Conservation (phyloP, 2,329 filamentous ascomycete species). For the Rhynchosporium agropyri region DNA sequence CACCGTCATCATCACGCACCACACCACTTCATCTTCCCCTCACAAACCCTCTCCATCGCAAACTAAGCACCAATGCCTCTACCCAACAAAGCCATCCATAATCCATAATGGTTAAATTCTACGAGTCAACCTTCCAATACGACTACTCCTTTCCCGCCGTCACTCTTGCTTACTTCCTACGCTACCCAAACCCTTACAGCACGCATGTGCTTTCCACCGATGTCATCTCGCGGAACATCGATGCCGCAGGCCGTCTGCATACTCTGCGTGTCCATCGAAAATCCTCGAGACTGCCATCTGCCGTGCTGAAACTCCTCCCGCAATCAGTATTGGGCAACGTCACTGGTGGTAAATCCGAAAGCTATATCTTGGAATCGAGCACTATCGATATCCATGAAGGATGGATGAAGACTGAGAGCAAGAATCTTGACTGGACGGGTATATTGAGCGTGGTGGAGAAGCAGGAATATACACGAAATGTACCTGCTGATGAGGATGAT, state of each 20-base stretch:
- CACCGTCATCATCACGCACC: constrained; percentile 25
- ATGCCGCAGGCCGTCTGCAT: constrained; percentile 74
- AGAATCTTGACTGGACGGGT: constrained; percentile 81
- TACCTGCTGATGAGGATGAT: constrained; percentile 35
- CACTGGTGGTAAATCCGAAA: constrained; percentile 66
- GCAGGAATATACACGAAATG: constrained; percentile 61
- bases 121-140: constrained; percentile 68
- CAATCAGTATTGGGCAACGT: constrained; percentile 55
- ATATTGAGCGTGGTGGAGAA: constrained; percentile 78
- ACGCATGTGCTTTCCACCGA: constrained; percentile 83
- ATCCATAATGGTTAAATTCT: constrained; percentile 45
- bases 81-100: constrained; percentile 25
- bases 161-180: constrained; percentile 85
- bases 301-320: constrained; percentile 75
- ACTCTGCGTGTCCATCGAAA: constrained; percentile 82
- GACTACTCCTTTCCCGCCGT: constrained; percentile 82
- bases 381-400: constrained; percentile 78
- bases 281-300: constrained; percentile 74
- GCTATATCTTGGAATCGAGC: constrained; percentile 79
- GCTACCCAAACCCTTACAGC: constrained; percentile 84
- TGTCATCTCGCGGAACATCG: constrained; percentile 74
- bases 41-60: constrained; percentile 13
- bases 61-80: constrained; percentile 26
- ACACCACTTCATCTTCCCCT: constrained; percentile 15
- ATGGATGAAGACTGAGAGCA: constrained; percentile 81